phyloP scores from a whole-genome alignment of 106 monocot species.

The Acorus gramineus region DNA sequence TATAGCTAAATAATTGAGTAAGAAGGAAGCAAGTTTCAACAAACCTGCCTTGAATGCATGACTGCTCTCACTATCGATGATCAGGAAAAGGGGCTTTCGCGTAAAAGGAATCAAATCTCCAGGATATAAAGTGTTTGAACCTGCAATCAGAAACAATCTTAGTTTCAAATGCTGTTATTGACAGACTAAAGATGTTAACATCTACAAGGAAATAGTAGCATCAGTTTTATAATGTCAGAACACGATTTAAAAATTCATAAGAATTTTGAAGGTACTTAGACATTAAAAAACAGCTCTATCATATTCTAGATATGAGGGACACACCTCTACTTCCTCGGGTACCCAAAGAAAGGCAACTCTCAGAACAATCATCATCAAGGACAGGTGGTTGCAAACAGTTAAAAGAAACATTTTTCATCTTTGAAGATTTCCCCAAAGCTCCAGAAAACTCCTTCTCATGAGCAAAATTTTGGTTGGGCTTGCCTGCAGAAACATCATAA shows the following conservation, averaged over 20 bases:
- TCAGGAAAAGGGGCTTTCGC: slow-evolving; percentile 80
- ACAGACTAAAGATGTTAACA: too few species aligned
- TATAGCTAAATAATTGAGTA: not conserved
- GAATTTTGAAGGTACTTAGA: too few species aligned
- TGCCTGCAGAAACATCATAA: slow-evolving; percentile 36
- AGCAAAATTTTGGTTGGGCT: slow-evolving; percentile 32
- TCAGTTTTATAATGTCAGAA: too few species aligned
- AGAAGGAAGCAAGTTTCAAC: slow-evolving; percentile 57
- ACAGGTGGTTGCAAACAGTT: slow-evolving; percentile 12
- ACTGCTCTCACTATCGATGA: slow-evolving; percentile 86
- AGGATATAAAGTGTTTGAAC: slow-evolving; percentile 62
- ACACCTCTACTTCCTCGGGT: slow-evolving; percentile 65
- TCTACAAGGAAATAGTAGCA: too few species aligned
- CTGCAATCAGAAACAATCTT: slow-evolving; percentile 29
- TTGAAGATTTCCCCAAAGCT: slow-evolving; percentile 22
- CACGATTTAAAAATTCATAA: too few species aligned
- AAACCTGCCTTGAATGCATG: slow-evolving; percentile 99
- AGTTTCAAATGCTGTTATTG: too few species aligned
- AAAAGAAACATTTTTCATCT: slow-evolving; percentile 8
- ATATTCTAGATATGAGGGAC: not conserved
- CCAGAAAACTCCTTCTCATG: slow-evolving; percentile 22
- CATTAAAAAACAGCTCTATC: too few species aligned
- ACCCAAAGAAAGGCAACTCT: slow-evolving; percentile 45
- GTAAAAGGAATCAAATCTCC: slow-evolving; percentile 94
- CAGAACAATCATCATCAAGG: slow-evolving; percentile 9